phyloP scores from a whole-genome alignment of 805 yeast species.

The Myxozyma melibiosi region DNA sequence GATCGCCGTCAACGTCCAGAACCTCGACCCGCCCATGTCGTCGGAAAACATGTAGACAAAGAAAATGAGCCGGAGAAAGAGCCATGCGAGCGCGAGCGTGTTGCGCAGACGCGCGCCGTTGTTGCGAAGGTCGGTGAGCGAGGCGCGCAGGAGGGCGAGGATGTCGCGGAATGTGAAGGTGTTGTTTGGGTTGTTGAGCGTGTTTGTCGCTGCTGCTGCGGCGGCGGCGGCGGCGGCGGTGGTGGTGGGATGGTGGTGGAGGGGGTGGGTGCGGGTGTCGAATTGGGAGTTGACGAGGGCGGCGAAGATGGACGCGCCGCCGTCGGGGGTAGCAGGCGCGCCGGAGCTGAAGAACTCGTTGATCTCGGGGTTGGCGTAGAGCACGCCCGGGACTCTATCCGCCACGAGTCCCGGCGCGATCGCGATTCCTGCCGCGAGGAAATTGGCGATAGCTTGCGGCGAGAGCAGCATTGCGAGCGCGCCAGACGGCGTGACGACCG shows the following conservation, averaged over 20 bases:
- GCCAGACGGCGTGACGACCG: conserved; percentile 27
- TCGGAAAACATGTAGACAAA: conserved; percentile 27
- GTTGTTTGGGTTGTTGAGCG: neutral
- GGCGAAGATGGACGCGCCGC: conserved; percentile 14
- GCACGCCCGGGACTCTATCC: conserved; percentile 16
- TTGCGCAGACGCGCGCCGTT: conserved; percentile 18
- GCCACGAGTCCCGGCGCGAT: conserved; percentile 8
- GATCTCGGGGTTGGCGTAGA: conserved; percentile 3
- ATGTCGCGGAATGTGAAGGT: neutral
- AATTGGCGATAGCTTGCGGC: conserved; percentile 24
- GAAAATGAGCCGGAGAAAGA: conserved; percentile 26
- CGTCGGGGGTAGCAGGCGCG: conserved; percentile 15
- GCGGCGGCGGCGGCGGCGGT: neutral
- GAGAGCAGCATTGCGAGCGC: conserved; percentile 29
- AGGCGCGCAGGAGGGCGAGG: conserved; percentile 1
- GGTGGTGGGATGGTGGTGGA: neutral
- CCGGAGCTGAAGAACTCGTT: conserved; percentile 14
- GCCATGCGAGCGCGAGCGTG: conserved; percentile 22
- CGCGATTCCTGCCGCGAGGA: conserved; percentile 24
- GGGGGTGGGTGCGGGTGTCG: neutral
- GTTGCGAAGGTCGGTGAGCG: conserved; percentile 9
- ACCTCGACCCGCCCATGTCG: conserved; percentile 19
- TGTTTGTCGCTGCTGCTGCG: conserved; percentile 1
- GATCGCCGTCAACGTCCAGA: conserved; percentile 19
- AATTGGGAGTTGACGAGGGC: conserved; percentile 14